Base-by-base conservation (phyloP, 2,329 filamentous ascomycete genomes). In the Trematosphaeria pertusa region DNA sequence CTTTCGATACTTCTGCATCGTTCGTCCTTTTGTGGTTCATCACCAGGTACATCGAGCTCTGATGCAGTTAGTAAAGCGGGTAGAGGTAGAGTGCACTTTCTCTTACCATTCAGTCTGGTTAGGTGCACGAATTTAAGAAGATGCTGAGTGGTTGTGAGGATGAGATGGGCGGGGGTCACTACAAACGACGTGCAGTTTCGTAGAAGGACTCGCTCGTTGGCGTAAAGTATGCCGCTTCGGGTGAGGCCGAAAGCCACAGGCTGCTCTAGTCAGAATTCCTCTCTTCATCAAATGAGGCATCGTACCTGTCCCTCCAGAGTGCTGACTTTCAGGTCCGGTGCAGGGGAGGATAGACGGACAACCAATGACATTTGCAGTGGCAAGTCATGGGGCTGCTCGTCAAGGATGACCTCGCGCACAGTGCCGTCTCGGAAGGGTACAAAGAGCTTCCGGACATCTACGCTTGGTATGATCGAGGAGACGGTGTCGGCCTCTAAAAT, bases 71-170 rank as follows among this genome's bases (percentile, higher is more conserved):
- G 21, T 15, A 7, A 3, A 11, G 8, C 5, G 4, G 11, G 5
- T 7, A 22, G 15, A 30, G 6, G 4, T 10, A 8, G 7, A n/a
- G n/a, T 1, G 6, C 19, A 8, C n/a, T 20, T 1, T 17, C 22
- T 61, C 75, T 54, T 78, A 89, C 88, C 84, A 56, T 90, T 79
- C 12, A 82, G 77, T 19, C 56, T 58, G 3, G 83, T 80, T 37
- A 97, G 75, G 70, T 99, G 93, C 11, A 97, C 87, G 71, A 97
- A 97, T 71, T 99, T 99, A 53, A 99, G 79, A 3, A 97, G 79
- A 69, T 97, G 92, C 55, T 91, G 91, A 49, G 87, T 91, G 0
- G 94, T 99, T 0, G 94, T 99, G 64, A 93, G 91, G 47, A 97
- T 85, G 11, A 99, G 78, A 75, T 97, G 93, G 15, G 85, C 84